Percentiles rank a stretch among this genome's conserved stretches.
Conservation (phyloP, 1,139 yeast genomes). For the Lodderomyces parapsilosis region DNA sequence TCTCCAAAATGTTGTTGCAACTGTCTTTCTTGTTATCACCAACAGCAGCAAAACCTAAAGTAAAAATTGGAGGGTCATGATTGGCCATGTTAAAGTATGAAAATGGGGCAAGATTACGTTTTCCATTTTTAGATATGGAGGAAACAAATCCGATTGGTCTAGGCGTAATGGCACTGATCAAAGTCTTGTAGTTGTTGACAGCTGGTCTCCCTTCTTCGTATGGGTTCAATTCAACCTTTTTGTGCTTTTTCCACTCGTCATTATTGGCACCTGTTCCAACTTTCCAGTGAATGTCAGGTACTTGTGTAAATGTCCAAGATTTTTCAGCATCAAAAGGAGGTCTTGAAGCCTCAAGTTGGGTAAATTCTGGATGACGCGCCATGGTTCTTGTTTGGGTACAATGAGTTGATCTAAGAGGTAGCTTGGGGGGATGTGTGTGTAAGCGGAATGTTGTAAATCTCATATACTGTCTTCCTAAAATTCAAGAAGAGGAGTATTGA, state of each 20-base stretch:
- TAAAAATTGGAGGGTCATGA: conserved; percentile 60
- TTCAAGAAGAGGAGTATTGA: not conserved
- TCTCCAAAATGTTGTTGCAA: conserved; percentile 45
- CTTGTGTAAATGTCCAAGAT: conserved; percentile 21
- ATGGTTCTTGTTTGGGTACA: not conserved
- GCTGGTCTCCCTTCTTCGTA: conserved; percentile 40
- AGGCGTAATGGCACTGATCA: conserved; percentile 53
- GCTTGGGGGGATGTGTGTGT: not conserved
- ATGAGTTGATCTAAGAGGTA: not conserved
- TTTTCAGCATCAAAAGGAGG: conserved; percentile 21
- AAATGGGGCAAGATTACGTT: conserved; percentile 55
- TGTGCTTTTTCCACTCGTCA: conserved; percentile 41
- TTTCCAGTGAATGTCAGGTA: conserved; percentile 40
- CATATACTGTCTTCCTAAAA: not conserved
- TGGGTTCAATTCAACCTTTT: conserved; percentile 52
- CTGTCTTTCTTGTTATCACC: conserved; percentile 48
- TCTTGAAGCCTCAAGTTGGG: conserved; percentile 23
- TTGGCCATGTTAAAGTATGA: conserved; percentile 52
- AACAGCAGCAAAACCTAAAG: conserved; percentile 46
- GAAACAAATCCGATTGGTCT: conserved; percentile 62
- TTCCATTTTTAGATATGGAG: conserved; percentile 43
- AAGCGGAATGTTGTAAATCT: not conserved
- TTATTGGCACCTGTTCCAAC: conserved; percentile 50
- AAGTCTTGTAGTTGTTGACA: conserved; percentile 48
- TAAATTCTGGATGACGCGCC: conserved; percentile 24